Conservation (phyloP, 148 eudicot genomes). For the Camellia granthamiana region DNA sequence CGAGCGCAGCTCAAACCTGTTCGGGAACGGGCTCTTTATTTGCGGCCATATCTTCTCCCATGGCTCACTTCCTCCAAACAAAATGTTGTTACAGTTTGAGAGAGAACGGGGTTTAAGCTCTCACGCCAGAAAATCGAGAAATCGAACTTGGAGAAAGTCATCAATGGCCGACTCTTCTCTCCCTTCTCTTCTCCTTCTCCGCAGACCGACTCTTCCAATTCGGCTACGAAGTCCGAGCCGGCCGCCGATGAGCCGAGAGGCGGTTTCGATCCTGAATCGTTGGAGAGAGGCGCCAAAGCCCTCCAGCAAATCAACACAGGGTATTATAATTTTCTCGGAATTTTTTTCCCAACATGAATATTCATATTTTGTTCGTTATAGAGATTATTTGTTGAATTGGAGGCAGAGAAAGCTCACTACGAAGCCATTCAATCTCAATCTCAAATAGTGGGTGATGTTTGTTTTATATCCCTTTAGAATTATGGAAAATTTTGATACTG, state of each 20-base stretch:
- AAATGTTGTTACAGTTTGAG: neutral
- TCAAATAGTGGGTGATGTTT: constrained; percentile 51
- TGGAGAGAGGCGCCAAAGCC: constrained; percentile 82
- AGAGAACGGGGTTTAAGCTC: constrained; percentile 6
- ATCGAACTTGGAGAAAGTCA: neutral
- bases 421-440: constrained; percentile 41
- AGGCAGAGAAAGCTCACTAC: constrained; percentile 59
- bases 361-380: constrained; percentile 14
- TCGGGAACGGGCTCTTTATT: too few species aligned
- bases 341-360: neutral
- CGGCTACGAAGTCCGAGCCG: constrained; percentile 25
- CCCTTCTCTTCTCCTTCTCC: constrained; percentile 43
- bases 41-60: too few species aligned
- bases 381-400: constrained; percentile 67
- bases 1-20: too few species aligned
- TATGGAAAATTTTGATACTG: neutral
- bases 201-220: constrained; percentile 17
- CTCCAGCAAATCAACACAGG: constrained; percentile 81
- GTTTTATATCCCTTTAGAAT: neutral
- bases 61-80: too few species aligned
- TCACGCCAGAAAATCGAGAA: neutral
- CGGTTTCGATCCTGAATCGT: constrained; percentile 71
- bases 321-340: neutral
- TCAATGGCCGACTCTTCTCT: constrained; percentile 46
- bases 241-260: constrained; percentile 45